Base-by-base conservation (phyloP, 441 rosid species). In the Erysimum cheiri region DNA sequence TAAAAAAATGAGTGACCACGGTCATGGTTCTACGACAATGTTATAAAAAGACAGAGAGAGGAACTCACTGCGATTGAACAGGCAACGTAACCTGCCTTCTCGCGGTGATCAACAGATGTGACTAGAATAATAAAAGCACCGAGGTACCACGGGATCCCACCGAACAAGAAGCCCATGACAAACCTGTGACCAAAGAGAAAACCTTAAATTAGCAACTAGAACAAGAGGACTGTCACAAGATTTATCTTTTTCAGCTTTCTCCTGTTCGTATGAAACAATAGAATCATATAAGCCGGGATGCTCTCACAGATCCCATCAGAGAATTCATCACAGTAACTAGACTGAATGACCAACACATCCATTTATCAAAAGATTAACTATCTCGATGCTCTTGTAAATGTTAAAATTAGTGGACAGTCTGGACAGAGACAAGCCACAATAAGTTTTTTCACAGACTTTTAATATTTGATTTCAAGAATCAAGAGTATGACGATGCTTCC, bases 61-160 rank as follows among this genome's bases (percentile, higher is more conserved):
- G 35, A 19, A 81, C 97, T 85, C 61, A 88, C 98, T 13, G 89
- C 97, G 46, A 93, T 80, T 40, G 82, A 78, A 76, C 97, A 93
- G 4, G 98, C 93, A 33, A 87, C 76, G 62, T 90, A 87, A 70
- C 97, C 98, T 17, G 97, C 91, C 75, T 90, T 88, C 68, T 93
- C 97, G 64, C 90, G 84, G 67, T 86, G 69, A 80, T 90, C 96
- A 47, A 86, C 81, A 44, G 58, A 81, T 9, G 80, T 72, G 69
- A 78, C 84, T 5, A 88, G 78, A 36, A 85, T 74, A 52, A 93
- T 69, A 65, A 85, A 77, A 40, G 93, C 77, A 53, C 96, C 96
- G 36, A 86, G 55, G 48, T 93, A 87, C 98, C 97, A 93, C 4
- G 98, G 93, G 48, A 90, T 70, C 35, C 93, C 93, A 46, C 93